Percentiles rank a stretch among this genome's conserved stretches.
Evolutionary conservation across 179 eudicot genomes (phyloP).

Genomic region (Amaranthus tricolor): DNA sequence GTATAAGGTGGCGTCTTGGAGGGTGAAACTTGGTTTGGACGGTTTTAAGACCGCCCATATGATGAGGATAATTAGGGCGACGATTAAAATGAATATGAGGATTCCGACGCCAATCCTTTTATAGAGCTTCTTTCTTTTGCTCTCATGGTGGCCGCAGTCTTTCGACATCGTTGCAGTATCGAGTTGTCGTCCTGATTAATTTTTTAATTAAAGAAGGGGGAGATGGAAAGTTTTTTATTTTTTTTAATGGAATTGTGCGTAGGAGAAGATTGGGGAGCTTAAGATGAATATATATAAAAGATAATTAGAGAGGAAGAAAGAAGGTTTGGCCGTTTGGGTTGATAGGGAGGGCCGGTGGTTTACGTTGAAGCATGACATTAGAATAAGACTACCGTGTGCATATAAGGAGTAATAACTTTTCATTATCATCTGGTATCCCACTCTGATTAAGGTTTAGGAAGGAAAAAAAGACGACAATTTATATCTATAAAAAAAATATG

Average conservation of each 20-base stretch:
- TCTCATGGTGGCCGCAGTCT: slow-evolving; percentile 57
- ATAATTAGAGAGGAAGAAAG: background rate
- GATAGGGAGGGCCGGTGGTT: background rate
- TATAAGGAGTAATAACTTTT: slow-evolving; percentile 11
- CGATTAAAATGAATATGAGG: slow-evolving; percentile 27
- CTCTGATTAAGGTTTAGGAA: too few relatives aligned
- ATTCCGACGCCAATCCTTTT: slow-evolving; percentile 19
- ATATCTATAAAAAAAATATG: too few relatives aligned
- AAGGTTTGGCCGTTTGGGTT: background rate
- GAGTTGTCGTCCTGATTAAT: slow-evolving; percentile 2
- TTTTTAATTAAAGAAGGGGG: background rate
- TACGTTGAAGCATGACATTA: slow-evolving; percentile 16
- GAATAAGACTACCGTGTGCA: slow-evolving; percentile 9
- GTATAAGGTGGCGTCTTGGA: slow-evolving; percentile 80
- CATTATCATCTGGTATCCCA: too few relatives aligned
- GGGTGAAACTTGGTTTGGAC: slow-evolving; percentile 52
- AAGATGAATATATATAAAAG: background rate
- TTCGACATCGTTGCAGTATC: slow-evolving; percentile 22
- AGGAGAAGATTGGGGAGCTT: background rate
- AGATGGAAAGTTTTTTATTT: background rate
- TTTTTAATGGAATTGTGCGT: background rate
- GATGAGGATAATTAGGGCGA: slow-evolving; percentile 44
- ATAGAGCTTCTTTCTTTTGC: slow-evolving; percentile 23
- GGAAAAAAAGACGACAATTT: too few relatives aligned
- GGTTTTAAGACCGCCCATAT: slow-evolving; percentile 68